These are phyloP conservation scores for Linnemannia zychae DNA, from an alignment of 192 early-diverging fungal species.

Conservation along the genomic window DNA sequence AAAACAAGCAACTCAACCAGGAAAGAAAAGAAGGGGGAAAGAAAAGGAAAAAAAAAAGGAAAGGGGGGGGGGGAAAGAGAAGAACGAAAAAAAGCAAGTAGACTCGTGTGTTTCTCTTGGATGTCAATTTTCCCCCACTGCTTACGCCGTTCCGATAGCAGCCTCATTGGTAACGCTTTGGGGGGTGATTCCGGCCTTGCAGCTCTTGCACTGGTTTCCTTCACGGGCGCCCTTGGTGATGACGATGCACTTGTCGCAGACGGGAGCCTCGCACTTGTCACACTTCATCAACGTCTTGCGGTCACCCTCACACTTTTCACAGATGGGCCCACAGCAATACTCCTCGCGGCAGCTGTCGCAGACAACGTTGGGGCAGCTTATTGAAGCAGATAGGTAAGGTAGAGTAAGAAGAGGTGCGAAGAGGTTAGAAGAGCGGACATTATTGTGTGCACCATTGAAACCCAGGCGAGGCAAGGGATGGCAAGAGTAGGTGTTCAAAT, in stretches of 20 bases:
- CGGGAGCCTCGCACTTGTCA: constrained; percentile 41
- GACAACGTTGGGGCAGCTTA: constrained; percentile 50
- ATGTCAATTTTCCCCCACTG: neutral
- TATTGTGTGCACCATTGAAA: neutral
- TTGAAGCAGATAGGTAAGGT: neutral
- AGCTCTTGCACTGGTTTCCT: constrained; percentile 51
- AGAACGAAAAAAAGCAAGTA: neutral
- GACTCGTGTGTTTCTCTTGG: neutral
- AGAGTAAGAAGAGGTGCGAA: neutral
- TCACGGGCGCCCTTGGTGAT: constrained; percentile 51
- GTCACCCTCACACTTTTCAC: constrained; percentile 40
- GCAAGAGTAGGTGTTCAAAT: constrained; percentile 4
- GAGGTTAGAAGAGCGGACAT: neutral
- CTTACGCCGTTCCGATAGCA: constrained; percentile 18
- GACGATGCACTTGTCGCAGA: constrained; percentile 54
- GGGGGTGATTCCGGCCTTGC: constrained; percentile 13
- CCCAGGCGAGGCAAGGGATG: neutral
- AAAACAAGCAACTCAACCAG: too few relatives aligned
- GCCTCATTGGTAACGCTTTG: neutral
- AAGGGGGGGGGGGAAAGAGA: neutral
- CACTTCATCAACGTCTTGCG: constrained; percentile 47
- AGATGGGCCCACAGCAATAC: constrained; percentile 56
- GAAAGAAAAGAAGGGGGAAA: neutral
- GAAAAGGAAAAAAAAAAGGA: neutral
- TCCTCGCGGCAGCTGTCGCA: constrained; percentile 58